Base-by-base conservation (phyloP, 2,329 filamentous ascomycete genomes). In the Penicillium concentricum region DNA sequence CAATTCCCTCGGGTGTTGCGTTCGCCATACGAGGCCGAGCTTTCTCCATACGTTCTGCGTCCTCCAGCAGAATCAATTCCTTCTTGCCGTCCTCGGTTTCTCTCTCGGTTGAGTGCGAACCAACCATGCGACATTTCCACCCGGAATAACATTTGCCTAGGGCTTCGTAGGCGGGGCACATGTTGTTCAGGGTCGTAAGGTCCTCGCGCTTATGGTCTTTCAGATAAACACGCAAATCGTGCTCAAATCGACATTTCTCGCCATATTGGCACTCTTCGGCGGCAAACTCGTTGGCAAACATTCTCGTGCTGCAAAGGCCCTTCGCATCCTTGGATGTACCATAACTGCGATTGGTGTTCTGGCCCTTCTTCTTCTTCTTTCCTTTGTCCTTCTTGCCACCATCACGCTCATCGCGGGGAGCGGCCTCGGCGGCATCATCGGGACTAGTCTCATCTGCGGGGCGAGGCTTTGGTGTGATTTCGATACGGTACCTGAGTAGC, bases 61-160 rank as follows among this genome's bases (percentile, higher is more conserved):
- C 81, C 56, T 85, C 83, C 20, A 89, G 67, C 47, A 96, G 80
- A 3, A 93, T 80, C 51, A 97, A 77, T 75, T 97, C 93, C 67
- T 90, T 91, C 64, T 84, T 84, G 9, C 92, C 93, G 72, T 96
- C 92, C 52, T 87, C 86, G 20, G 81, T 85, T 62, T 89, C 85
- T 24, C 90, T 76, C 75, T 97, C 93, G 60, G 87, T 82, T 67
- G 91, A 94, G 75, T 99, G 94, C 61, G 91, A 95, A 61, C 84
- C 84, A 34, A 91, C 89, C 69, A 97, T 96, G 22, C 93, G 88
- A 72, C 94, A 99, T 72, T 93, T 96, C 92, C 93, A 99, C 6
- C 94, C 94, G 15, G 88, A 85, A 47, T 84, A 82, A 67, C 94
- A 99, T 60, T 81, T 85, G 13, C 92, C 92, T 61, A 88, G 84